phyloP scores from a whole-genome alignment of 2,329 filamentous ascomycete species.

The Neoarthrinium moseri region DNA sequence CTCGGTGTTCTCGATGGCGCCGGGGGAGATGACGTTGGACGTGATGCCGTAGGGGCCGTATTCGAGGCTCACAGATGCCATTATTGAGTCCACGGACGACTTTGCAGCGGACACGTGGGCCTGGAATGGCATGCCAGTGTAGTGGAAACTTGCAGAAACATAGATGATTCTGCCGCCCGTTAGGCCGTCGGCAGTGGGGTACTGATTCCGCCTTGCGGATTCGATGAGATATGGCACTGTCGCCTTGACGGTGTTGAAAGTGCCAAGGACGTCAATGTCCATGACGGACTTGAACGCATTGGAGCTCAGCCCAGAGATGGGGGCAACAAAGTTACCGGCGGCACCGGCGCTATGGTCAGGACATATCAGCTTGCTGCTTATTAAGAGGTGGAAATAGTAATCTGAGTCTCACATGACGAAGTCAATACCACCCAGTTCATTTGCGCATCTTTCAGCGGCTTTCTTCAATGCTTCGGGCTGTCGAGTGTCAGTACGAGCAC shows the following conservation, averaged over 20 bases:
- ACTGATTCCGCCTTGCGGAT: constrained; percentile 66
- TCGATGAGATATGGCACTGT: constrained; percentile 77
- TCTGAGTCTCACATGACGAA: constrained; percentile 72
- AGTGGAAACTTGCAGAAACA: constrained; percentile 89
- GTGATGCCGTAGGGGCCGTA: constrained; percentile 86
- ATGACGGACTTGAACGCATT: constrained; percentile 96
- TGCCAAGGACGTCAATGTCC: constrained; percentile 92
- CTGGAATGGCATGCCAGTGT: constrained; percentile 81
- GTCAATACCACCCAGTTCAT: constrained; percentile 85
- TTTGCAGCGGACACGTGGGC: constrained; percentile 91
- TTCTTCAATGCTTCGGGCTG: constrained; percentile 64
- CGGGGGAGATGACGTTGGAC: constrained; percentile 85
- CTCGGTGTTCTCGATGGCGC: constrained; percentile 83
- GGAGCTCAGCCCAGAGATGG: constrained; percentile 74
- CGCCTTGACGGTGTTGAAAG: constrained; percentile 92
- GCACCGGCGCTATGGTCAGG: constrained; percentile 94
- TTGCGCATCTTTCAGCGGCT: constrained; percentile 76
- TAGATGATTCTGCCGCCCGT: constrained; percentile 85
- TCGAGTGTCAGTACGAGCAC: constrained; percentile 19
- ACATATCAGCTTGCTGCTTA: too few relatives aligned
- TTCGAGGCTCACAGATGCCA: constrained; percentile 77
- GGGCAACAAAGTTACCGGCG: constrained; percentile 91
- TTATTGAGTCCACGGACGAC: constrained; percentile 83
- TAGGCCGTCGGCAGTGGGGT: constrained; percentile 56
- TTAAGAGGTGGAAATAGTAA: neutral